A percentile compares a stretch with the other conserved stretches of the same genome.
phyloP scores from a whole-genome alignment of 805 yeast genomes.

The Yarrowia yakushimensis region DNA sequence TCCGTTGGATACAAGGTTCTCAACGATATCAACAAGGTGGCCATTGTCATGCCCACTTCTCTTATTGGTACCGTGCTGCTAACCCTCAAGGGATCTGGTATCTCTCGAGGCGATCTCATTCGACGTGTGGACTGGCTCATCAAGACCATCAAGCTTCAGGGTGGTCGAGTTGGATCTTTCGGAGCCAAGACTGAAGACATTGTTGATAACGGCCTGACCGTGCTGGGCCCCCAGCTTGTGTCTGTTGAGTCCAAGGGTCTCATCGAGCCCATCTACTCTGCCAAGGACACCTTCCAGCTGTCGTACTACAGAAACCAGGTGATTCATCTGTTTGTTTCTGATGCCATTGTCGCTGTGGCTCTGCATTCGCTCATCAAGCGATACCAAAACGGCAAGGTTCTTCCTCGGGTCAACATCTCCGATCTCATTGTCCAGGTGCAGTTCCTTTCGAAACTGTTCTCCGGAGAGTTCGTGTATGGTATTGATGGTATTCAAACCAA shows the following conservation, averaged over 20 bases:
- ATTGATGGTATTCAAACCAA: conserved; percentile 40
- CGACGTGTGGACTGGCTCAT: conserved; percentile 40
- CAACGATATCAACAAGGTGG: conserved; percentile 49
- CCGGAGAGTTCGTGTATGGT: conserved; percentile 42
- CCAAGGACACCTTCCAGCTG: conserved; percentile 53
- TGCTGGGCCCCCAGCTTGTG: conserved; percentile 41
- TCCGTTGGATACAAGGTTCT: conserved; percentile 53
- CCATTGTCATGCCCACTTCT: conserved; percentile 53
- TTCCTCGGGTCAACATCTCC: conserved; percentile 30
- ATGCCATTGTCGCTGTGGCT: conserved; percentile 47
- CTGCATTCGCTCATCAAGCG: conserved; percentile 38
- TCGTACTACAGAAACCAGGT: conserved; percentile 56
- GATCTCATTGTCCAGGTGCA: conserved; percentile 36
- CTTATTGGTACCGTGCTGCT: conserved; percentile 48
- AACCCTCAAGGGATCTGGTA: conserved; percentile 42
- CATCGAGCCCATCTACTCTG: conserved; percentile 40
- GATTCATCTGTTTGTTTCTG: conserved; percentile 52
- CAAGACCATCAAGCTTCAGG: conserved; percentile 37
- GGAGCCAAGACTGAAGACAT: conserved; percentile 36
- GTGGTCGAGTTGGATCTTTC: conserved; percentile 42
- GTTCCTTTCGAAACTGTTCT: conserved; percentile 40
- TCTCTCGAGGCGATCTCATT: conserved; percentile 38
- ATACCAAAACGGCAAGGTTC: conserved; percentile 30
- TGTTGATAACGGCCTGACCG: conserved; percentile 41
- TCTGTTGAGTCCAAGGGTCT: conserved; percentile 35